phyloP scores from a whole-genome alignment of 306 rosid genomes.

The Carpinus viminea region DNA sequence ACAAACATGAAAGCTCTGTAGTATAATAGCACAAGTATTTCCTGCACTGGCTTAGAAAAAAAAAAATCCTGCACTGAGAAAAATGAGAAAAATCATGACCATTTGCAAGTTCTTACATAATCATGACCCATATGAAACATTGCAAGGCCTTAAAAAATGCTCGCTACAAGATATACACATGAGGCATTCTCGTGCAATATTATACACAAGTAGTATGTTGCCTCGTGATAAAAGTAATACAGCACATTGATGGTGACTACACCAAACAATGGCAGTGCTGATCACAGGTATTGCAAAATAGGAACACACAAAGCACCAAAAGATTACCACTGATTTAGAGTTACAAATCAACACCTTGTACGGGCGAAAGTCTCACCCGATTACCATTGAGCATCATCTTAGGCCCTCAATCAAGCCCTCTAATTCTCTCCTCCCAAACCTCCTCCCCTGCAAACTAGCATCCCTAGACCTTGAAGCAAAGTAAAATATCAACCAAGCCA shows the following conservation, averaged over 20 bases:
- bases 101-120: conserved; percentile 49
- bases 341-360: conserved; percentile 41
- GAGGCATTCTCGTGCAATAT: conserved; percentile 55
- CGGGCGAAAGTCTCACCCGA: conserved; percentile 29
- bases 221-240: conserved; percentile 55
- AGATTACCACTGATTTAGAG: conserved; percentile 47
- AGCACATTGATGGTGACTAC: conserved; percentile 54
- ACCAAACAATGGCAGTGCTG: conserved; percentile 46
- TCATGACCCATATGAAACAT: conserved; percentile 41
- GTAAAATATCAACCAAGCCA: conserved; percentile 82
- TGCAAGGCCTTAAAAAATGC: conserved; percentile 39
- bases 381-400: conserved; percentile 52
- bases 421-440: conserved; percentile 71
- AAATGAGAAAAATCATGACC: conserved; percentile 40
- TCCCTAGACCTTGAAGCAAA: conserved; percentile 69
- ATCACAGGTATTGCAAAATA: conserved; percentile 47
- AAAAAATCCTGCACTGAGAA: background rate
- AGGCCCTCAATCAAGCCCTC: conserved; percentile 70
- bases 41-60: conserved; percentile 20
- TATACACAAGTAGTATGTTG: conserved; percentile 68
- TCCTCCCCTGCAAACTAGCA: conserved; percentile 64
- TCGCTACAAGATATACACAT: conserved; percentile 58
- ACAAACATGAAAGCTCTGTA: conserved; percentile 27
- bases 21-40: conserved; percentile 32
- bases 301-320: conserved; percentile 47